phyloP scores from a whole-genome alignment of 345 rosid species.

The Gossypium rotundifolium region DNA sequence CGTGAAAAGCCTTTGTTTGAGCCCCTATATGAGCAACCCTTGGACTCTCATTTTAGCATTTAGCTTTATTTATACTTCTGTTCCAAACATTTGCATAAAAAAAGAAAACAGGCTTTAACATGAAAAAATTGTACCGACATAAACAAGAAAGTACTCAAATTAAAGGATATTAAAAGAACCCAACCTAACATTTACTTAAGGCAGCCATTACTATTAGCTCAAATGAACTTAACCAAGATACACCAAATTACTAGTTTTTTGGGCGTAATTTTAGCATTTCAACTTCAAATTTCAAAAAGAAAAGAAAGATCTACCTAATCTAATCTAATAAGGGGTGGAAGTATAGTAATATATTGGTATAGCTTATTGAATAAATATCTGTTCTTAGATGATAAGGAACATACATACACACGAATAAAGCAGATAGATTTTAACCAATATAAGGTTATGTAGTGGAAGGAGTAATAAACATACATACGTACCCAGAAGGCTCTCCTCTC shows the following conservation, averaged over 20 bases:
- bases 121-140: background rate
- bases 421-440: background rate
- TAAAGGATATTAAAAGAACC: no score
- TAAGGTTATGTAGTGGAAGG: background rate
- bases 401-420: background rate
- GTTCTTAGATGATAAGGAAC: background rate
- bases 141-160: background rate
- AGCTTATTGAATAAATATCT: background rate
- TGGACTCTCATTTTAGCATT: no score
- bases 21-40: no score
- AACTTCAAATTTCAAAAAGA: no score
- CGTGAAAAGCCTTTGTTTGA: no score
- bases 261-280: no score
- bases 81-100: background rate
- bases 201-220: no score
- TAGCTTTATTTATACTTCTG: no score
- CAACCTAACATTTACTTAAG: no score
- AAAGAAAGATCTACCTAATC: no score
- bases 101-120: background rate
- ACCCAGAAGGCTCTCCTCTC: background rate
- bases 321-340: background rate
- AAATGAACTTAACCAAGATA: no score
- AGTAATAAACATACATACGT: background rate
- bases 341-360: background rate
- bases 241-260: no score